Conservation (phyloP, 371 early-diverging fungal species). For the Apophysomyces sp. region DNA sequence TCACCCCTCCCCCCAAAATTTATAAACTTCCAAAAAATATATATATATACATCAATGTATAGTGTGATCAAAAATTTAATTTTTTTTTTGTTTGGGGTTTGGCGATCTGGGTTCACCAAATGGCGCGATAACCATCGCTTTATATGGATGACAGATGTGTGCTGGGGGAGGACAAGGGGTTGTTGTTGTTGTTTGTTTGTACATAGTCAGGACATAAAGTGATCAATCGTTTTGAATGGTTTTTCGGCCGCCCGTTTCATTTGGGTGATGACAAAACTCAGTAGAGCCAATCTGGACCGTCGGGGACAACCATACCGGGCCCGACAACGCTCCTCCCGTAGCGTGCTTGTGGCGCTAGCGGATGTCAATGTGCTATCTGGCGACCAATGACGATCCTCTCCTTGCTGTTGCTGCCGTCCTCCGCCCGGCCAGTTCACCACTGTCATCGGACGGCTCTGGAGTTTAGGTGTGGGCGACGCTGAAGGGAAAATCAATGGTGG, state of each 20-base stretch:
- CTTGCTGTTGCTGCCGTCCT: neutral
- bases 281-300: neutral
- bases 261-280: neutral
- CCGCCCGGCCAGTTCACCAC: neutral
- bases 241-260: conserved; percentile 20
- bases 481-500: neutral
- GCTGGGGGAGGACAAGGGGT: no score
- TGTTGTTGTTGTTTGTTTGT: neutral
- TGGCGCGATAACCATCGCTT: no score
- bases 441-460: neutral
- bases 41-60: no score
- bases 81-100: no score
- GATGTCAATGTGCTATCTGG: neutral
- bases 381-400: no score
- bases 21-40: no score
- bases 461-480: neutral
- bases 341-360: neutral
- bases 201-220: conserved; percentile 6
- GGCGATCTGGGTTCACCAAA: no score
- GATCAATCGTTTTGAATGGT: conserved; percentile 21
- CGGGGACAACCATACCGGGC: neutral
- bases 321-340: neutral
- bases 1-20: no score
- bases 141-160: neutral
- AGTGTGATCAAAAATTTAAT: no score